phyloP scores from a whole-genome alignment of 768 basidiomycete genomes.

The Auriscalpium orientale region DNA sequence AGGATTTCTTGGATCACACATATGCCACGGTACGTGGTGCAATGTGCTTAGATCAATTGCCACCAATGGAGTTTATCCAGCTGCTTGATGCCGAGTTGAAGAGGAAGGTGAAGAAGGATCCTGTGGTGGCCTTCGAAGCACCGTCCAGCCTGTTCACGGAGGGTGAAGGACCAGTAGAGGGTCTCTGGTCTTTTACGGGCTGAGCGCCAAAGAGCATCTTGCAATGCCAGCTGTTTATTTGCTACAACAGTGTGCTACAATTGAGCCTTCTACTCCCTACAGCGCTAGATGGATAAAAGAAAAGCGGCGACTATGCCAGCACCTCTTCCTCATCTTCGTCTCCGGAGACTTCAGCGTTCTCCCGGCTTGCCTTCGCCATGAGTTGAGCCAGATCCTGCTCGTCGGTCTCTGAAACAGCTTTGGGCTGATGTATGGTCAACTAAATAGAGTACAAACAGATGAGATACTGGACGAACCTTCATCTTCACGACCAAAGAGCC shows the following conservation, averaged over 20 bases:
- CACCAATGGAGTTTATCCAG: conserved; percentile 31
- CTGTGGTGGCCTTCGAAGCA: conserved; percentile 33
- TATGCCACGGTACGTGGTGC: conserved; percentile 61
- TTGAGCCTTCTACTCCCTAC: not conserved
- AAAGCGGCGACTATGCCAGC: conserved; percentile 4
- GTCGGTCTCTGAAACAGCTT: conserved; percentile 95
- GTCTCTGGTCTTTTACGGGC: conserved; percentile 20
- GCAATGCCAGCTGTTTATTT: not conserved
- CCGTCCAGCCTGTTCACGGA: conserved; percentile 11
- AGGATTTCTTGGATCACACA: conserved; percentile 95
- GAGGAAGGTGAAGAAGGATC: conserved; percentile 77
- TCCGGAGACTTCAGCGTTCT: conserved; percentile 94
- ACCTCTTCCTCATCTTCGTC: conserved; percentile 73
- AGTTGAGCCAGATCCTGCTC: conserved; percentile 95
- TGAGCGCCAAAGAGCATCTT: not conserved
- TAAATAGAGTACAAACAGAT: not conserved
- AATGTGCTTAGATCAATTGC: conserved; percentile 3
- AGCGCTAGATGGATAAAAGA: not conserved
- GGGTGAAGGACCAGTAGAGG: conserved; percentile 39
- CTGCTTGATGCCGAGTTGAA: conserved; percentile 80
- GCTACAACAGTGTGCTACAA: conserved; percentile 6
- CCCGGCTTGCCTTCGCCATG: conserved; percentile 90
- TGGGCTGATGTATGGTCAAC: conserved; percentile 51
- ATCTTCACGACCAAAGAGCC: conserved; percentile 91
- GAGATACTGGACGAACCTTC: conserved; percentile 52